Evolutionary conservation across 2,329 filamentous ascomycete species (phyloP).

Genomic region (Arthroderma uncinatum): DNA sequence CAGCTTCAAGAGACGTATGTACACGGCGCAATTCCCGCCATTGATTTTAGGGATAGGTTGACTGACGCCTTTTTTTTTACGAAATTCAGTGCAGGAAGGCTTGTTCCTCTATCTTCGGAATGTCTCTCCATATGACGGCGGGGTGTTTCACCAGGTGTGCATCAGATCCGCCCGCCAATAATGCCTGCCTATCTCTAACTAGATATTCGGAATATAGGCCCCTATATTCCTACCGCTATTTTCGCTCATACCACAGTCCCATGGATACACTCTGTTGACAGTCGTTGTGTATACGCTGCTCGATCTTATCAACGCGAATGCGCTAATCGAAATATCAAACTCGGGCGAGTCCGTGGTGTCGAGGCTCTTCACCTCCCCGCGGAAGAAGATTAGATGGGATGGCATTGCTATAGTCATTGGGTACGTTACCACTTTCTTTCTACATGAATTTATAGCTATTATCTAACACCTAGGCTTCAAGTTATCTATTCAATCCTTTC

Average conservation of each 20-base stretch:
- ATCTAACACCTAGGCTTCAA: slow-evolving; percentile 26
- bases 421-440: slow-evolving; percentile 38
- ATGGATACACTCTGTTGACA: slow-evolving; percentile 58
- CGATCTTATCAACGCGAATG: slow-evolving; percentile 72
- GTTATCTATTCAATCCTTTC: slow-evolving; percentile 90
- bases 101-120: slow-evolving; percentile 93
- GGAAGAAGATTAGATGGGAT: slow-evolving; percentile 63
- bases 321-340: slow-evolving; percentile 66
- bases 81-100: slow-evolving; percentile 71
- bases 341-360: slow-evolving; percentile 69
- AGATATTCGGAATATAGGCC: slow-evolving; percentile 42
- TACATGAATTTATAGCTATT: not conserved
- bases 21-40: not conserved
- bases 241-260: slow-evolving; percentile 66
- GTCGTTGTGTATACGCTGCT: slow-evolving; percentile 68
- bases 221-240: slow-evolving; percentile 86
- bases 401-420: slow-evolving; percentile 66
- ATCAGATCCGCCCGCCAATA: not conserved
- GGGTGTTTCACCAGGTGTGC: slow-evolving; percentile 58
- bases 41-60: slow-evolving; percentile 11
- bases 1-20: slow-evolving; percentile 90
- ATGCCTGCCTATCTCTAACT: not conserved
- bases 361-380: slow-evolving; percentile 63
- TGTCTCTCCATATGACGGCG: slow-evolving; percentile 93
- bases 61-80: slow-evolving; percentile 2